phyloP scores from a whole-genome alignment of 2,329 filamentous ascomycete species.

The Nannizziopsis arthrosporioides region DNA sequence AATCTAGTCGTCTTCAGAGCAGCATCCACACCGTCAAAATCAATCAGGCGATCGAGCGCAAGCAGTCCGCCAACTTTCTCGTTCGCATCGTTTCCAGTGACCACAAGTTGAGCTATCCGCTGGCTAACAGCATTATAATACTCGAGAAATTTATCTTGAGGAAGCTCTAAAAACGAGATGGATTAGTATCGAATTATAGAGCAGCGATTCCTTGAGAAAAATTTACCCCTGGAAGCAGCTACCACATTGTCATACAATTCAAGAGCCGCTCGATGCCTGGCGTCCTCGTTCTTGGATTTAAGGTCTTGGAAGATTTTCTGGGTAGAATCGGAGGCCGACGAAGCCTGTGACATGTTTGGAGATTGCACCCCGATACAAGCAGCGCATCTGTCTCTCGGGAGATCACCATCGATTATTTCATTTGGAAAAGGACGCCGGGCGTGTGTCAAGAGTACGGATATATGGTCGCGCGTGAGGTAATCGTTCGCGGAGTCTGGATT shows the following conservation, averaged over 20 bases:
- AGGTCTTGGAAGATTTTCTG: slow-evolving; percentile 48
- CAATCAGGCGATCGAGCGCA: slow-evolving; percentile 82
- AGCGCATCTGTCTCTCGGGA: slow-evolving; percentile 6
- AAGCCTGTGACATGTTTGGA: slow-evolving; percentile 36
- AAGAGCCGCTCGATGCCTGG: slow-evolving; percentile 37
- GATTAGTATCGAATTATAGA: not conserved
- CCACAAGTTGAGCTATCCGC: slow-evolving; percentile 60
- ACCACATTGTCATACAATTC: slow-evolving; percentile 39
- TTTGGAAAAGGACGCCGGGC: not conserved
- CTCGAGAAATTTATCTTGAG: slow-evolving; percentile 63
- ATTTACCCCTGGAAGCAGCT: slow-evolving; percentile 36
- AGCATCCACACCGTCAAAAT: slow-evolving; percentile 90
- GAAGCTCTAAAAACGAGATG: slow-evolving; percentile 49
- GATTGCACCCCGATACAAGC: slow-evolving; percentile 7
- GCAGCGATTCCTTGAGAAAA: too few species aligned
- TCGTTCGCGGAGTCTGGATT: not conserved
- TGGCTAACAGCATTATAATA: slow-evolving; percentile 57
- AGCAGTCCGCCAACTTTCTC: slow-evolving; percentile 87
- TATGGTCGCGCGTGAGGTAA: not conserved
- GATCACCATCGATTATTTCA: slow-evolving; percentile 9
- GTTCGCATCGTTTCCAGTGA: slow-evolving; percentile 72
- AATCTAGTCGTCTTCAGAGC: slow-evolving; percentile 91
- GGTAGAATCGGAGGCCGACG: slow-evolving; percentile 38
- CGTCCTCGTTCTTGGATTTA: slow-evolving; percentile 45
- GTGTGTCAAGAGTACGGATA: not conserved